A percentile compares a stretch with the other conserved stretches of the same genome.
Conservation (phyloP, 148 eudicot genomes). For the Heliamphora exappendiculata region DNA sequence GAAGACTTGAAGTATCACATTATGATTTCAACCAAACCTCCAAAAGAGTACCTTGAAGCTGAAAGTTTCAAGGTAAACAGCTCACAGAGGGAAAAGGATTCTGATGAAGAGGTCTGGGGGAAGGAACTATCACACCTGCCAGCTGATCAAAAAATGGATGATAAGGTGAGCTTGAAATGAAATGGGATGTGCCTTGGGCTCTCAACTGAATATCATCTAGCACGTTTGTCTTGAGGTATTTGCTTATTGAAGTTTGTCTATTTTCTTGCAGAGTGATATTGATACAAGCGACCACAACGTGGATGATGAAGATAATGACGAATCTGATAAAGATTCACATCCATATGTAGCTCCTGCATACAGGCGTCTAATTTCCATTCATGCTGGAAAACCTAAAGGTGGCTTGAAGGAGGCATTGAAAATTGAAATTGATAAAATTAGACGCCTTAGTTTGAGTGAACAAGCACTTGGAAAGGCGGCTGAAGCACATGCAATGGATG, state of each 20-base stretch:
- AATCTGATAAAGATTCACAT: slow-evolving; percentile 10
- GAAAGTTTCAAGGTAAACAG: slow-evolving; percentile 20
- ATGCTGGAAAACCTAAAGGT: slow-evolving; percentile 65
- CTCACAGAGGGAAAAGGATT: slow-evolving; percentile 31
- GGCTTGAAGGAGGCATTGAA: slow-evolving; percentile 58
- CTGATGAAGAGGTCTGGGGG: slow-evolving; percentile 46
- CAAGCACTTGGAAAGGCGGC: slow-evolving; percentile 73
- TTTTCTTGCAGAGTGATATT: slow-evolving; percentile 27
- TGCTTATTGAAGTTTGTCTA: not conserved
- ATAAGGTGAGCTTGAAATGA: slow-evolving; percentile 22
- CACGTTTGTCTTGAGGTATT: not conserved
- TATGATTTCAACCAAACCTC: slow-evolving; percentile 83
- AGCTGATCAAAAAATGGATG: slow-evolving; percentile 22
- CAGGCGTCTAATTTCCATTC: slow-evolving; percentile 61
- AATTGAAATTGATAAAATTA: slow-evolving; percentile 53
- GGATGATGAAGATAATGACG: slow-evolving; percentile 33
- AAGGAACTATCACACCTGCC: slow-evolving; percentile 28
- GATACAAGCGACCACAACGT: slow-evolving; percentile 24
- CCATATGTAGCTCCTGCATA: slow-evolving; percentile 39
- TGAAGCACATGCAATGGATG: slow-evolving; percentile 41
- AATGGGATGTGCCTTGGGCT: not conserved
- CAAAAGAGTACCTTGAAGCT: slow-evolving; percentile 71
- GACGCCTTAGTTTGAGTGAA: slow-evolving; percentile 87
- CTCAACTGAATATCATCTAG: not conserved
- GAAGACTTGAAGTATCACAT: slow-evolving; percentile 53